Percentiles rank a stretch among this genome's conserved stretches.
Evolutionary conservation across 371 early-diverging fungal species (phyloP).

Genomic region (Haplosporangium sp.): DNA sequence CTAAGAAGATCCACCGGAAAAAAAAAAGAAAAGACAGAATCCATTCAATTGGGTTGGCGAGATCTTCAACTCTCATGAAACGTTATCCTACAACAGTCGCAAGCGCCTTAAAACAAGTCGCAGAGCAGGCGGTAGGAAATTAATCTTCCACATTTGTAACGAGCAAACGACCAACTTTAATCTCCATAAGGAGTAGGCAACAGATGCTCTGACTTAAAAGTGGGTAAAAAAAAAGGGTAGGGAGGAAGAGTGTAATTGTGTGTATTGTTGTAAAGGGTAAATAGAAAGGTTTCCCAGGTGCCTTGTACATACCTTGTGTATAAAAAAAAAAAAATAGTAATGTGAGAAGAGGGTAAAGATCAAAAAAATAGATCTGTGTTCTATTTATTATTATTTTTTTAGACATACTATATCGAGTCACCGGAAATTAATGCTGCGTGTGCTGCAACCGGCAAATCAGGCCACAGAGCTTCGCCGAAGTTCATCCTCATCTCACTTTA

Average conservation of each 20-base stretch:
- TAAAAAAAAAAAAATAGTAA: background rate
- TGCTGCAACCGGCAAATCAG: background rate
- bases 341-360: background rate
- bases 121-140: constrained; percentile 56
- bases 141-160: constrained; percentile 59
- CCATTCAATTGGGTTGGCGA: constrained; percentile 26
- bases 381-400: background rate
- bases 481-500: background rate
- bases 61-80: constrained; percentile 59
- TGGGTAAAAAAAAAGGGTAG: constrained; percentile 24
- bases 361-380: background rate
- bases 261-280: too few relatives aligned
- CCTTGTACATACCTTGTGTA: constrained; percentile 1
- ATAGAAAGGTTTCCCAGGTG: background rate
- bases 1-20: constrained; percentile 53
- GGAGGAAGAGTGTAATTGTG: background rate
- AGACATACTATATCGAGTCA: too few relatives aligned
- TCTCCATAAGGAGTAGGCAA: constrained; percentile 24
- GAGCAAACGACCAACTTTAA: constrained; percentile 53
- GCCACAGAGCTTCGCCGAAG: background rate
- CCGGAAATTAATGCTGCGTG: background rate
- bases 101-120: constrained; percentile 57
- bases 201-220: constrained; percentile 59
- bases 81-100: constrained; percentile 54
- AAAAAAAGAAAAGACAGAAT: background rate